Percentiles rank a stretch among this genome's conserved stretches.
phyloP scores from a whole-genome alignment of 345 rosid species.

The Anastatica hierochuntica region DNA sequence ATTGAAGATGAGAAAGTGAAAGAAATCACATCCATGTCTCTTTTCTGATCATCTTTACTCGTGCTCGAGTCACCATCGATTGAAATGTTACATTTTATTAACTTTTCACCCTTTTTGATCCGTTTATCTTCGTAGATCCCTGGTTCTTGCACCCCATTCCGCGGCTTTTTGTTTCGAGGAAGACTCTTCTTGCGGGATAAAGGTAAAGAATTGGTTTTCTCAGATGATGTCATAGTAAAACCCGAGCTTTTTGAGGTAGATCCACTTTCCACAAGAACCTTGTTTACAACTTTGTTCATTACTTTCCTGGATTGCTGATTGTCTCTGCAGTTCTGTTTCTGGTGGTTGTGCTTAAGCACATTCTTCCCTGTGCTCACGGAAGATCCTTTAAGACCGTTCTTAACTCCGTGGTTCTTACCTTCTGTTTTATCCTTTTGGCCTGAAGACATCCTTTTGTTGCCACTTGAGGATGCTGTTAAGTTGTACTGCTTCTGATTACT shows the following conservation, averaged over 20 bases:
- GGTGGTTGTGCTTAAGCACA: conserved; percentile 74
- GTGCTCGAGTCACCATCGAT: conserved; percentile 30
- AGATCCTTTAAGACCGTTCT: conserved; percentile 43
- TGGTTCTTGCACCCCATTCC: conserved; percentile 28
- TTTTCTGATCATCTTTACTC: conserved; percentile 29
- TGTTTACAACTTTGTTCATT: conserved; percentile 33
- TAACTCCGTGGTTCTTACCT: conserved; percentile 44
- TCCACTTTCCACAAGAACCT: conserved; percentile 34
- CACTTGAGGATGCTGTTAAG: conserved; percentile 23
- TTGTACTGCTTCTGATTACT: conserved; percentile 64
- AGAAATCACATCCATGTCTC: conserved; percentile 68
- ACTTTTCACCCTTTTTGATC: conserved; percentile 33
- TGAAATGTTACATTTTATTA: conserved; percentile 36
- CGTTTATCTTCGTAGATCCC: conserved; percentile 28
- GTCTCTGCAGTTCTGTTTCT: conserved; percentile 68
- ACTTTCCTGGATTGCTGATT: conserved; percentile 33
- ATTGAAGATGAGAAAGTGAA: conserved; percentile 86
- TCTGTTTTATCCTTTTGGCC: conserved; percentile 43
- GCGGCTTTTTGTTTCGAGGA: conserved; percentile 36
- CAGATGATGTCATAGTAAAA: conserved; percentile 16
- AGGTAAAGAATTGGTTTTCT: conserved; percentile 29
- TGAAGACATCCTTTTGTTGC: conserved; percentile 17
- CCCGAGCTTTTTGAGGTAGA: conserved; percentile 28
- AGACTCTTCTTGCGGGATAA: conserved; percentile 37
- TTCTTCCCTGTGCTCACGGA: conserved; percentile 42